Evolutionary conservation across 1,284 basidiomycete species (phyloP).

Genomic region (Tilletia horrida): DNA sequence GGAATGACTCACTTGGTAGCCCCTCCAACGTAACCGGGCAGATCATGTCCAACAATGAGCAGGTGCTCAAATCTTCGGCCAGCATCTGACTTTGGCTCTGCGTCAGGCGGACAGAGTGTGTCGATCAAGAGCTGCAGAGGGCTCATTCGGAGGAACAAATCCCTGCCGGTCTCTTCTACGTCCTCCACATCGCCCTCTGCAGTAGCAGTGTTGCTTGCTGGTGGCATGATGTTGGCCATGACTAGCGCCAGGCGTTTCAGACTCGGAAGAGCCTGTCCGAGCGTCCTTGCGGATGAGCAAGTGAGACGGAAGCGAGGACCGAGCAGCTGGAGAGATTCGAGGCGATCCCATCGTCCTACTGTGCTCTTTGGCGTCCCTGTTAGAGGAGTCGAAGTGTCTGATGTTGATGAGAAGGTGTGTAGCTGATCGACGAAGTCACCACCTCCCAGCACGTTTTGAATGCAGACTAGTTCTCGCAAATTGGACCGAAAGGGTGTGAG

Average conservation of each 20-base stretch:
- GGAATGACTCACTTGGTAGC: constrained; percentile 8
- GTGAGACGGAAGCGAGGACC: constrained; percentile 12
- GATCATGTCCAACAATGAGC: constrained; percentile 10
- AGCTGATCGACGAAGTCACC: constrained; percentile 13
- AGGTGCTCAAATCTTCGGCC: neutral
- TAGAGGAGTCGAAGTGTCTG: neutral
- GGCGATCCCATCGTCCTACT: constrained; percentile 8
- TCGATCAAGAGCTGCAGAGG: constrained; percentile 10
- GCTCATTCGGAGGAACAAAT: constrained; percentile 14
- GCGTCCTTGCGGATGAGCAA: constrained; percentile 11
- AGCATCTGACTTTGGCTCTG: neutral
- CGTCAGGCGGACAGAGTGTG: neutral
- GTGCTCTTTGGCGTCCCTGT: neutral
- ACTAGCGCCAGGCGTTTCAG: neutral
- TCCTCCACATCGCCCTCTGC: neutral
- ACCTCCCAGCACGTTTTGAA: constrained; percentile 5
- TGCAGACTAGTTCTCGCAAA: constrained; percentile 4
- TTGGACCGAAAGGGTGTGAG: constrained; percentile 5
- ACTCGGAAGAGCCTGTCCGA: neutral
- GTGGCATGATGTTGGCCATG: constrained; percentile 17
- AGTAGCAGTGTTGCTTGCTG: neutral
- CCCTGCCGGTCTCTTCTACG: neutral
- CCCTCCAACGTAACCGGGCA: neutral
- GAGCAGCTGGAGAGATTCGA: constrained; percentile 6
- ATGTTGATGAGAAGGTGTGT: neutral